Evolutionary conservation across 352 stramenopile species (phyloP), one percentile per base, ranked within the genome.

Genomic region (Globisporangium parvum): DNA sequence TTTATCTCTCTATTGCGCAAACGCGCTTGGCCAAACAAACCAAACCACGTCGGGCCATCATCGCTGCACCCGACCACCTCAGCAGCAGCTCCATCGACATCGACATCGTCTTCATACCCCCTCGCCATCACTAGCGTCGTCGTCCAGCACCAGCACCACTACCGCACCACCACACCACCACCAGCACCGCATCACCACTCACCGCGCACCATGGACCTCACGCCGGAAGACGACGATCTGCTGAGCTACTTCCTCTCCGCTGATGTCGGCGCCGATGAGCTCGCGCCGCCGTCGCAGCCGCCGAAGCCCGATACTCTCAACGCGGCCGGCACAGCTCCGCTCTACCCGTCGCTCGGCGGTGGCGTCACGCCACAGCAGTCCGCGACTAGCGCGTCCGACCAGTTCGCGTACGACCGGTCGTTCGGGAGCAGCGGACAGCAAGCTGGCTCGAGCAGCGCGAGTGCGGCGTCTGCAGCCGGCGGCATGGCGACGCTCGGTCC

Each of bases 211-310:
- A 92, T 91, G 77, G 80, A 95, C 53, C 76, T 95, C 44, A 86
- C 79, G 54, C 75, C 80, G 8, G 85, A 95, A 67, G 85, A 95
- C 53, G 85, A 95, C 59, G 83, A 95, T 55, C 65, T 95, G 49
- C 69, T 95, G 26, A 92, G 80, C 69, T 95, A 92, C 70, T 95
- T 93, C 62, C 70, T 93, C 31, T 86, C 82, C 14, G 79, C 77
- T 10, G 80, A 92, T 60, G 80, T 93, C 12, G 68, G 73, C 37
- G 55, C 70, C 8, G 80, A 93, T 31, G 67, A 87, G 28, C 65
- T 77, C 28, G 71, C 66, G 23, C 53, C 75, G 46, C 33, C 47
- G 21, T 41, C 68, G 20, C 62, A 73, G 42, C 47, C 47, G 20
- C 50, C 63, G 41, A 74, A 70, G 45, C 49, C 66, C 1, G 59